Conservation (phyloP, 2,329 filamentous ascomycete species). For the Colletotrichum nymphaeae region DNA sequence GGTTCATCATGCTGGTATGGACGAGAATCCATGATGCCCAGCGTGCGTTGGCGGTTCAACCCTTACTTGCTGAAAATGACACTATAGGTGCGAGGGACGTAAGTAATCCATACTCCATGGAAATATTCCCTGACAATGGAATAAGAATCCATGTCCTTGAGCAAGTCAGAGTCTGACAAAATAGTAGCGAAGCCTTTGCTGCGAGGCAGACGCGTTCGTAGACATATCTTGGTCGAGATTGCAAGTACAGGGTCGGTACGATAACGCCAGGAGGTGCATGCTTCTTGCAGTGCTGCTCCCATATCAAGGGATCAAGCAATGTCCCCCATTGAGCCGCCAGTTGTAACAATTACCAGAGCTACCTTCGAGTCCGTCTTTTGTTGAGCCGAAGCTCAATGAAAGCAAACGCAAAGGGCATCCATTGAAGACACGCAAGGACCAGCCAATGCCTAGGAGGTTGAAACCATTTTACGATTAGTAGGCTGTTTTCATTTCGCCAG, state of each 20-base stretch:
- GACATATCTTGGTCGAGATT: not conserved
- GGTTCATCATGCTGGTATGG: too few relatives aligned
- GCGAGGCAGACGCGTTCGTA: not conserved
- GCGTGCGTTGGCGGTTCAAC: not conserved
- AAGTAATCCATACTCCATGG: not conserved
- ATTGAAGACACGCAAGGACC: not conserved
- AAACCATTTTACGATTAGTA: not conserved
- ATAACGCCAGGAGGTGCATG: not conserved
- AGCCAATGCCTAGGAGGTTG: not conserved
- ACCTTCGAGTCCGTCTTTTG: not conserved
- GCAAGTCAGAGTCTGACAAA: not conserved
- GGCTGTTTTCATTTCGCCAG: not conserved
- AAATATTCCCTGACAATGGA: not conserved
- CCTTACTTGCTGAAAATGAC: not conserved
- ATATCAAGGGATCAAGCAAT: too few relatives aligned
- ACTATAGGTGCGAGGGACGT: not conserved
- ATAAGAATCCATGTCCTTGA: not conserved
- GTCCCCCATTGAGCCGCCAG: not conserved
- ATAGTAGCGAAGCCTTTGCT: not conserved
- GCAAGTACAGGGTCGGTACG: not conserved
- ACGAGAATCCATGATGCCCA: constrained; percentile 77
- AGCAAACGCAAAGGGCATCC: not conserved
- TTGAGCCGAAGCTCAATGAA: not conserved
- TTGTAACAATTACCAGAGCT: not conserved
- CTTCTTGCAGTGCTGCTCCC: too few relatives aligned